Conservation (phyloP, 2,329 filamentous ascomycete species). For the Geosmithia flava region DNA sequence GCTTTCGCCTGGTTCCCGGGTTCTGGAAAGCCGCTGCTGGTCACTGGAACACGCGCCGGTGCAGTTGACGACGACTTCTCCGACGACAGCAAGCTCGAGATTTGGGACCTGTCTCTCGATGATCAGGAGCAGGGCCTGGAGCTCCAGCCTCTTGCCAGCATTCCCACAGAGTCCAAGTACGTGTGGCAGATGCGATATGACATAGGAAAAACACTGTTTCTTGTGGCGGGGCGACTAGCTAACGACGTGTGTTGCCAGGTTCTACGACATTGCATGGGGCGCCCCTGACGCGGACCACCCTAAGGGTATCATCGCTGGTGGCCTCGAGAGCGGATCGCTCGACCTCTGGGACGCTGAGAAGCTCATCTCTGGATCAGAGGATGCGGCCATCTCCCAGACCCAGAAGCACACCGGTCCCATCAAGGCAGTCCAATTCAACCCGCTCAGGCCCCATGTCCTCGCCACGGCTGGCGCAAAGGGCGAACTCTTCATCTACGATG, state of each 20-base stretch:
- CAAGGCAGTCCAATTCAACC: constrained; percentile 95
- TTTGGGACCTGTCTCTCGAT: constrained; percentile 88
- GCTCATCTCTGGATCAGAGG: constrained; percentile 40
- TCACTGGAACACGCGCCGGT: constrained; percentile 87
- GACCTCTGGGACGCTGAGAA: constrained; percentile 85
- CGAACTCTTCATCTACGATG: constrained; percentile 90
- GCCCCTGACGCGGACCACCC: constrained; percentile 67
- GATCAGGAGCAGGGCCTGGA: constrained; percentile 64
- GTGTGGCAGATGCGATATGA: neutral
- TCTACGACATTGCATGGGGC: constrained; percentile 95
- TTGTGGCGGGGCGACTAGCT: constrained; percentile 2
- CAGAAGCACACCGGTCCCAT: constrained; percentile 86
- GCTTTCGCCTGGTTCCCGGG: constrained; percentile 94
- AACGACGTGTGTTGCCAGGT: constrained; percentile 38
- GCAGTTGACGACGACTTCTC: constrained; percentile 97
- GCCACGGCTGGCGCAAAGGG: constrained; percentile 90
- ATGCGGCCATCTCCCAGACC: constrained; percentile 76
- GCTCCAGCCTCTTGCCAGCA: constrained; percentile 71
- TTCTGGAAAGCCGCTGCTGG: constrained; percentile 65
- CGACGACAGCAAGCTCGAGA: constrained; percentile 88
- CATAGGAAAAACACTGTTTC: neutral
- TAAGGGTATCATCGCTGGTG: constrained; percentile 85
- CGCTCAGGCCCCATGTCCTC: constrained; percentile 77
- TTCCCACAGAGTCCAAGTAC: constrained; percentile 81
- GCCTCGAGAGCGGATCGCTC: constrained; percentile 85